Conservation (phyloP, 2,329 filamentous ascomycete species). For the Stagonosporopsis vannaccii region DNA sequence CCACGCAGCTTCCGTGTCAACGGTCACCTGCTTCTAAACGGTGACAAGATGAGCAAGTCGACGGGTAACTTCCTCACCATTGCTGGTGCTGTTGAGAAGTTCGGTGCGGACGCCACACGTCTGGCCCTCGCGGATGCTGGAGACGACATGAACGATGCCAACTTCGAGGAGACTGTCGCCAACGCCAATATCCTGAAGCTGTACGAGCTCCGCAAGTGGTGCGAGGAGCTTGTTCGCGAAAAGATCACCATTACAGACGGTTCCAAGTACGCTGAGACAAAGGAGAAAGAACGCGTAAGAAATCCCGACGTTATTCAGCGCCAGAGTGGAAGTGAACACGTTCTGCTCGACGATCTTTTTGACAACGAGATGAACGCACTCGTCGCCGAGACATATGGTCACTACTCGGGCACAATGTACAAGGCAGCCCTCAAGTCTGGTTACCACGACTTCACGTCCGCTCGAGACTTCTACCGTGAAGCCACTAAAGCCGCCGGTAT, state of each 20-base stretch:
- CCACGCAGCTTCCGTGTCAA: constrained; percentile 86
- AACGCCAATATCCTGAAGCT: constrained; percentile 90
- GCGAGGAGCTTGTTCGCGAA: constrained; percentile 81
- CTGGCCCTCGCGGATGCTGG: constrained; percentile 94
- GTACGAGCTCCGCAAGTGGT: constrained; percentile 86
- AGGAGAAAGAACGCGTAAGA: constrained; percentile 54
- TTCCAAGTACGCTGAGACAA: constrained; percentile 52
- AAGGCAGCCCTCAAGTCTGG: constrained; percentile 60
- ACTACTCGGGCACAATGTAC: constrained; percentile 68
- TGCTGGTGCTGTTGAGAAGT: constrained; percentile 84
- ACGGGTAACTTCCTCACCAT: constrained; percentile 98
- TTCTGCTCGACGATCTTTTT: constrained; percentile 88
- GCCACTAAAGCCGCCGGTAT: constrained; percentile 77
- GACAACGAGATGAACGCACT: constrained; percentile 90
- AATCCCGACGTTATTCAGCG: constrained; percentile 70
- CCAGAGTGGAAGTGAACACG: constrained; percentile 67
- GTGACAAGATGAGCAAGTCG: constrained; percentile 98
- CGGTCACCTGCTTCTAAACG: constrained; percentile 92
- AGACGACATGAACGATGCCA: constrained; percentile 92
- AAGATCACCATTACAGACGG: constrained; percentile 53
- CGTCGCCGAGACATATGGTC: constrained; percentile 77
- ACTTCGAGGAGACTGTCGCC: constrained; percentile 95
- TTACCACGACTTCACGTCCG: constrained; percentile 89
- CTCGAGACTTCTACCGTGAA: constrained; percentile 91
- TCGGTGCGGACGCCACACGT: constrained; percentile 89